Percentiles rank a stretch among this genome's conserved stretches.
Conservation (phyloP, 305 asterid species). For the Stenogyne calaminthoides region DNA sequence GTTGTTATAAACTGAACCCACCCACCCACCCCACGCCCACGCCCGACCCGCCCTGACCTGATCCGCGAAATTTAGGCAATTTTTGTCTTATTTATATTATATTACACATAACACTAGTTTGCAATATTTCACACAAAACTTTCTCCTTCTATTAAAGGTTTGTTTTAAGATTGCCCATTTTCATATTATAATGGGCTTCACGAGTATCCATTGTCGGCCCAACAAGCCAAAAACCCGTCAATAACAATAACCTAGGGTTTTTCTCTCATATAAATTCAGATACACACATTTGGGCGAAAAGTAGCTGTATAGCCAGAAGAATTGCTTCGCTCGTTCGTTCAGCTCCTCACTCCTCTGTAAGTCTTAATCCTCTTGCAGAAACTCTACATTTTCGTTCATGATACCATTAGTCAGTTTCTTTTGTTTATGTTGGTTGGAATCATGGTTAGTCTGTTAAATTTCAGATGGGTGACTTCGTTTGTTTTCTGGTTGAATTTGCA, state of each 20-base stretch:
- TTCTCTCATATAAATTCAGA: background rate
- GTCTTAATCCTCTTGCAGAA: background rate
- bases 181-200: background rate
- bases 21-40: no score
- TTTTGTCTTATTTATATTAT: no score
- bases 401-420: no score
- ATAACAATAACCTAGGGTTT: background rate
- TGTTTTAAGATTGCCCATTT: background rate
- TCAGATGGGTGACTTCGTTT: background rate
- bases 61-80: no score
- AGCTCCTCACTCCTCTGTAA: background rate
- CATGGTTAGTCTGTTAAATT: background rate
- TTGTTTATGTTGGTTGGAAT: background rate
- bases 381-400: background rate
- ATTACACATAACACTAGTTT: no score
- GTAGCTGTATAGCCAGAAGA: background rate
- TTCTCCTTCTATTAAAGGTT: background rate
- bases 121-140: no score
- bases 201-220: background rate
- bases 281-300: background rate
- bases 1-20: no score
- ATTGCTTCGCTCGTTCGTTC: background rate
- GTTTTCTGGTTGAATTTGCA: background rate
- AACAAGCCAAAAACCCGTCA: background rate
- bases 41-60: no score